Conservation (phyloP, 2,329 filamentous ascomycete genomes). For the Cryphonectria carpinicola region DNA sequence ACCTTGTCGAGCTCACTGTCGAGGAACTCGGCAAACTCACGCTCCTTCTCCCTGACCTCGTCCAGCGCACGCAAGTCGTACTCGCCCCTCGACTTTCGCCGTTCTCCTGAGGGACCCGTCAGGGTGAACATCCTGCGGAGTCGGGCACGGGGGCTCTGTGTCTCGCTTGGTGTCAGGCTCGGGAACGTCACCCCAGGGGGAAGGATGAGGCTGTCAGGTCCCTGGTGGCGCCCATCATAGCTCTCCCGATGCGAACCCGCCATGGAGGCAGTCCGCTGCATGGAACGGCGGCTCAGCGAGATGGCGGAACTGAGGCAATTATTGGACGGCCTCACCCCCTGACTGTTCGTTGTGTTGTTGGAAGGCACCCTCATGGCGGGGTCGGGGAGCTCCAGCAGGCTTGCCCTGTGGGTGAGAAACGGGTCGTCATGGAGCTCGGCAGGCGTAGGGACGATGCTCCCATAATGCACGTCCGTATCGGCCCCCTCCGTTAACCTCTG, state of each 20-base stretch:
- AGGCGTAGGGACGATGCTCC: slow-evolving; percentile 55
- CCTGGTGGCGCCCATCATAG: slow-evolving; percentile 4
- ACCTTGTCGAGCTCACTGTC: slow-evolving; percentile 89
- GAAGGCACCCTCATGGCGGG: slow-evolving; percentile 54
- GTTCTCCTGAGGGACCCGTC: slow-evolving; percentile 38
- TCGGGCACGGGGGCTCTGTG: slow-evolving; percentile 36
- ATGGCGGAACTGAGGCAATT: slow-evolving; percentile 19
- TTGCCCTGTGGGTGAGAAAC: slow-evolving; percentile 37
- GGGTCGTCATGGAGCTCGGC: slow-evolving; percentile 33
- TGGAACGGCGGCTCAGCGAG: slow-evolving; percentile 35
- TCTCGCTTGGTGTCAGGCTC: slow-evolving; percentile 32
- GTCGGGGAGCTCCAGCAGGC: slow-evolving; percentile 54
- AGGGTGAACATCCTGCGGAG: slow-evolving; percentile 47
- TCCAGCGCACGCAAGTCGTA: slow-evolving; percentile 49
- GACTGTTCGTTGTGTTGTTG: slow-evolving; percentile 32
- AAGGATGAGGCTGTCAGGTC: slow-evolving; percentile 3
- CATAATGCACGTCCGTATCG: slow-evolving; percentile 51
- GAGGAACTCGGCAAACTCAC: slow-evolving; percentile 86
- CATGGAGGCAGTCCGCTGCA: slow-evolving; percentile 45
- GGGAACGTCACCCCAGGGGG: slow-evolving; percentile 24
- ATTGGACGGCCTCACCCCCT: slow-evolving; percentile 7
- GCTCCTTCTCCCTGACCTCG: slow-evolving; percentile 69
- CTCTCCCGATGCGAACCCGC: slow-evolving; percentile 19
- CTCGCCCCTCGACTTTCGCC: slow-evolving; percentile 45
- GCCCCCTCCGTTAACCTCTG: slow-evolving; percentile 45